These are phyloP conservation scores for Selaginella moellendorffii DNA, from an alignment of 75 land plant genomes.

Conservation along the genomic window DNA sequence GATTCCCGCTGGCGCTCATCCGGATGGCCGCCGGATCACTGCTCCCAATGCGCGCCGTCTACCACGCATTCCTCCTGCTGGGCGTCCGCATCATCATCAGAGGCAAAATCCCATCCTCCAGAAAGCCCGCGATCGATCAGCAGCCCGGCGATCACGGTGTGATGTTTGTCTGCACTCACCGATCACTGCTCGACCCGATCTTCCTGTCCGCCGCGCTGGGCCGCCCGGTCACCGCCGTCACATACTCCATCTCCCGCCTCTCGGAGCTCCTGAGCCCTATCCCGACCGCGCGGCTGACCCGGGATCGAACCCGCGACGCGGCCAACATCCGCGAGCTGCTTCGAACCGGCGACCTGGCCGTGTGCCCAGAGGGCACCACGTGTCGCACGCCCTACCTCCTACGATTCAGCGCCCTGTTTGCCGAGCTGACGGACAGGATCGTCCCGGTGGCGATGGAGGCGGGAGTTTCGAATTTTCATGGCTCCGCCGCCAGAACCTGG, in stretches of 20 bases:
- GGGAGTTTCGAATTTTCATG: constrained; percentile 56
- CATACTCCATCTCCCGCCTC: constrained; percentile 75
- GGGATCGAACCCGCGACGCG: constrained; percentile 60
- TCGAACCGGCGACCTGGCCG: constrained; percentile 41
- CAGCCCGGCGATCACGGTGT: constrained; percentile 8
- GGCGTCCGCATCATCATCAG: constrained; percentile 16
- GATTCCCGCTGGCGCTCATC: constrained; percentile 12
- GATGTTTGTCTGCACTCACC: constrained; percentile 23
- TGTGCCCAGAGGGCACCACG: constrained; percentile 95
- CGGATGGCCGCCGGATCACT: constrained; percentile 9
- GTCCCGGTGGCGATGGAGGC: constrained; percentile 84
- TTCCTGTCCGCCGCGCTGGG: constrained; percentile 47
- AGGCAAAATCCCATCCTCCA: constrained; percentile 29
- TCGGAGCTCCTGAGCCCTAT: constrained; percentile 78
- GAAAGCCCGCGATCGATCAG: background rate
- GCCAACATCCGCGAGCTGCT: constrained; percentile 41
- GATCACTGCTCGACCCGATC: constrained; percentile 20
- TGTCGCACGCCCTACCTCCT: constrained; percentile 82
- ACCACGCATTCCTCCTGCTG: background rate
- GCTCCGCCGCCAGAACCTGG: constrained; percentile 78
- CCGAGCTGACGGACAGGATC: constrained; percentile 73
- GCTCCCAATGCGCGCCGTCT: constrained; percentile 15
- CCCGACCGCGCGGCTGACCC: constrained; percentile 55
- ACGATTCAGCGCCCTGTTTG: constrained; percentile 78
- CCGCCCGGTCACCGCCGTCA: constrained; percentile 66